Evolutionary conservation across 164 flowering plant genomes (phyloP).

Genomic region (Chloranthus sessilifolius): DNA sequence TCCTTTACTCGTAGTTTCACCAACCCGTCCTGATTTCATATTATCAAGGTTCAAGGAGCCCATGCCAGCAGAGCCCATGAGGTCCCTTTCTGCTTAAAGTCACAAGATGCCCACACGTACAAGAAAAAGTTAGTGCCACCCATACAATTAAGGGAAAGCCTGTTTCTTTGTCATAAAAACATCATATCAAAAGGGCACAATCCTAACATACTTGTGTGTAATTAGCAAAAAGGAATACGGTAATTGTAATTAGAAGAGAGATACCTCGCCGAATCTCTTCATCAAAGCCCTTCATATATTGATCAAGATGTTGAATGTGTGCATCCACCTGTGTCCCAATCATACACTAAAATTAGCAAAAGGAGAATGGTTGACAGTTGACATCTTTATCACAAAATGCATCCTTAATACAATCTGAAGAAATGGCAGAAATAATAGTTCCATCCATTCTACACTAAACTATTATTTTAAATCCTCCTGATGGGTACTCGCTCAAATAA

Average conservation of each 20-base stretch:
- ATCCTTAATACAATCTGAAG: too few species aligned
- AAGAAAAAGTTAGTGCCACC: neutral
- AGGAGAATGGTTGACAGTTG: too few species aligned
- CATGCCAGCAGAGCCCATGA: conserved; percentile 26
- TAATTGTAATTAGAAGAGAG: neutral
- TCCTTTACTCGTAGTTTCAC: conserved; percentile 52
- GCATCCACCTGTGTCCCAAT: conserved; percentile 65
- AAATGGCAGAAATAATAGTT: too few species aligned
- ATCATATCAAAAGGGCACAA: too few species aligned
- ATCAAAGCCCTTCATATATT: conserved; percentile 60
- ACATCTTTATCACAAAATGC: too few species aligned
- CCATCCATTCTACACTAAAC: too few species aligned
- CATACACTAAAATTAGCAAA: conserved; percentile 2
- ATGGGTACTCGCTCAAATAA: too few species aligned
- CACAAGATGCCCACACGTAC: conserved; percentile 1
- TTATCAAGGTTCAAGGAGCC: conserved; percentile 33
- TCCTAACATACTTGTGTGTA: neutral
- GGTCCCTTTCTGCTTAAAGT: conserved; percentile 44
- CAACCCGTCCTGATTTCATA: conserved; percentile 48
- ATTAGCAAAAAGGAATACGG: neutral
- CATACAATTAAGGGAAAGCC: too few species aligned
- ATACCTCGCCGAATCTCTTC: conserved; percentile 87
- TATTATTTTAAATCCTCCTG: too few species aligned
- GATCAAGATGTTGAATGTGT: conserved; percentile 91
- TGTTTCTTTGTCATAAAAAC: too few species aligned